Evolutionary conservation across 495 filamentous ascomycete species (phyloP).

Genomic region (Tuber brumale): DNA sequence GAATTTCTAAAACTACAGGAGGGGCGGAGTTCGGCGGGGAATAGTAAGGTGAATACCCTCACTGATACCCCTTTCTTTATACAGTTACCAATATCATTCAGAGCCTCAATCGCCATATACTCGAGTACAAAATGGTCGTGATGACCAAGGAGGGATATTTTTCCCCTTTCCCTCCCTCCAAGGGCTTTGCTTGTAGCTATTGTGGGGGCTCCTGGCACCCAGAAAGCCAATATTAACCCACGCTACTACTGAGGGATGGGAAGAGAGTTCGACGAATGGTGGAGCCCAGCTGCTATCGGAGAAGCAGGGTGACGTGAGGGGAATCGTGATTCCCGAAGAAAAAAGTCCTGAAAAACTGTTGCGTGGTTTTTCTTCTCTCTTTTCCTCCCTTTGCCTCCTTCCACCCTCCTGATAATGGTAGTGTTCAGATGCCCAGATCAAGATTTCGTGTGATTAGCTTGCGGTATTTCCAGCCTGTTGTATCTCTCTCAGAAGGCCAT

Average conservation of each 20-base stretch:
- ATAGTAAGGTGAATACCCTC: background rate
- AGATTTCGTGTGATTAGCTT: background rate
- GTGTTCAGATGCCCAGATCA: background rate
- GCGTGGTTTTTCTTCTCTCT: background rate
- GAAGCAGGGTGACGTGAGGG: background rate
- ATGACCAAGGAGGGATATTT: background rate
- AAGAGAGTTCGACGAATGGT: background rate
- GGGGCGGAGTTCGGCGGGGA: background rate
- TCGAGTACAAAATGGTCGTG: background rate
- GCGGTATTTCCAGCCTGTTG: slow-evolving; percentile 2
- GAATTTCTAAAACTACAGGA: background rate
- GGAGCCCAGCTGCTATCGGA: background rate
- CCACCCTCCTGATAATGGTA: background rate
- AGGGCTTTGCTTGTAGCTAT: background rate
- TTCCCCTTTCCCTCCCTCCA: background rate
- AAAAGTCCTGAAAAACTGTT: background rate
- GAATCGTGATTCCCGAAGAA: background rate
- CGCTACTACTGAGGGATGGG: background rate
- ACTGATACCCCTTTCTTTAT: background rate
- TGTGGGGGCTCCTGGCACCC: background rate
- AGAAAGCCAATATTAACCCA: background rate
- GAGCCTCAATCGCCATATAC: background rate
- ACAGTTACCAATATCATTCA: no score
- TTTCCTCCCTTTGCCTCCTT: background rate
- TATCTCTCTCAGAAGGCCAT: background rate